phyloP scores from a whole-genome alignment of 2,329 filamentous ascomycete genomes.

The Ilyonectria sp. region DNA sequence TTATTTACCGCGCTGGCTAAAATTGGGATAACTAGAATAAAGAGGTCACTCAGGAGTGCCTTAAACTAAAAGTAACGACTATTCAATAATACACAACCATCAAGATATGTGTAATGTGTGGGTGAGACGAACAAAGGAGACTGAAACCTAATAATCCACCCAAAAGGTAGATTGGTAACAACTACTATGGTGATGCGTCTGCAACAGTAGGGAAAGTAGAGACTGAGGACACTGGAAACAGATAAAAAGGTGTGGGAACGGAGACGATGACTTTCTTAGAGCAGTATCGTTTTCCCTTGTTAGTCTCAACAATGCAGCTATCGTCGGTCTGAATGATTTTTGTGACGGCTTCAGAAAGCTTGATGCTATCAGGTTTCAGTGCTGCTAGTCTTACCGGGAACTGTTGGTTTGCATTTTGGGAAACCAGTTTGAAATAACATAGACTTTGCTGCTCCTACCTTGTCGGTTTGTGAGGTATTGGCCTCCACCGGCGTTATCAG shows the following conservation, averaged over 20 bases:
- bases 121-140: too few relatives aligned
- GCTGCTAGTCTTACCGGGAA: constrained; percentile 1
- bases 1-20: neutral
- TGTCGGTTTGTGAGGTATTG: constrained; percentile 45
- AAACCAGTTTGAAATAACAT: too few relatives aligned
- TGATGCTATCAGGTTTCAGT: neutral
- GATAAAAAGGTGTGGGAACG: constrained; percentile 41
- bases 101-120: neutral
- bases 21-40: neutral
- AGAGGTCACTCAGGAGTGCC: neutral
- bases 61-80: neutral
- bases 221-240: too few relatives aligned
- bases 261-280: constrained; percentile 47
- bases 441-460: constrained; percentile 15
- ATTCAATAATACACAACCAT: neutral
- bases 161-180: too few relatives aligned
- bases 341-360: neutral
- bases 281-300: constrained; percentile 26
- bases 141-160: too few relatives aligned
- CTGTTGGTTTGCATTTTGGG: too few relatives aligned
- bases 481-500: constrained; percentile 39
- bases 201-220: too few relatives aligned
- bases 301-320: constrained; percentile 35
- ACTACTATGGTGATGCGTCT: too few relatives aligned
- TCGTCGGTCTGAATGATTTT: neutral